These are phyloP conservation scores for Aspergillus oerlinghausenensis DNA, from an alignment of 2,329 filamentous ascomycete genomes.

Conservation along the genomic window DNA sequence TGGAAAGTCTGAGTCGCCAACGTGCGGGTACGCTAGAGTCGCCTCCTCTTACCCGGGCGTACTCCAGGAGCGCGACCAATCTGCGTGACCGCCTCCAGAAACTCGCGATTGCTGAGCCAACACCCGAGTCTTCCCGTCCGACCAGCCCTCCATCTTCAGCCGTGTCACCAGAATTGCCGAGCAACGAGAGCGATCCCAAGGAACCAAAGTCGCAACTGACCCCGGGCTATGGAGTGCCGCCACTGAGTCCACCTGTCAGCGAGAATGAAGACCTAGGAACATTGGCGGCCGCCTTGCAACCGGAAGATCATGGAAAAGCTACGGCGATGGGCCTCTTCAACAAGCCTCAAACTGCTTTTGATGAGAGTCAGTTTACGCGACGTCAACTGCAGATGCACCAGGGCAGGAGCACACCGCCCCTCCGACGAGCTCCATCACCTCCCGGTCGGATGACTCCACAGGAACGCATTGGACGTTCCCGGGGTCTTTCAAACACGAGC, in stretches of 20 bases:
- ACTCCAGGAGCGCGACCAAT: constrained; percentile 60
- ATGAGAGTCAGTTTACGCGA: constrained; percentile 79
- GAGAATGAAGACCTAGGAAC: constrained; percentile 64
- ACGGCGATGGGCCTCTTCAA: constrained; percentile 69
- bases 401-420: constrained; percentile 60
- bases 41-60: constrained; percentile 42
- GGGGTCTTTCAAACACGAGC: constrained; percentile 35
- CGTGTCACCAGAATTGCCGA: constrained; percentile 35
- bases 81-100: constrained; percentile 50
- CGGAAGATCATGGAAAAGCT: constrained; percentile 74
- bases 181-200: constrained; percentile 30
- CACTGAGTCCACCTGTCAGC: constrained; percentile 65
- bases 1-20: constrained; percentile 72
- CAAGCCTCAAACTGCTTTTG: constrained; percentile 70
- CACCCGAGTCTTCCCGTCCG: constrained; percentile 15
- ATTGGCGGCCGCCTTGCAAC: constrained; percentile 61
- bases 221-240: constrained; percentile 45
- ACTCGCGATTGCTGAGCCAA: constrained; percentile 24
- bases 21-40: constrained; percentile 53
- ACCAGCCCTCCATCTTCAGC: constrained; percentile 43
- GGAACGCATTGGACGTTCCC: constrained; percentile 23
- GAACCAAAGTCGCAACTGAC: constrained; percentile 28
- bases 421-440: constrained; percentile 25
- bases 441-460: constrained; percentile 17
- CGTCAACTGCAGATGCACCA: constrained; percentile 76